Base-by-base conservation (phyloP, 352 stramenopile species). In the Phytophthora niederhauseri region DNA sequence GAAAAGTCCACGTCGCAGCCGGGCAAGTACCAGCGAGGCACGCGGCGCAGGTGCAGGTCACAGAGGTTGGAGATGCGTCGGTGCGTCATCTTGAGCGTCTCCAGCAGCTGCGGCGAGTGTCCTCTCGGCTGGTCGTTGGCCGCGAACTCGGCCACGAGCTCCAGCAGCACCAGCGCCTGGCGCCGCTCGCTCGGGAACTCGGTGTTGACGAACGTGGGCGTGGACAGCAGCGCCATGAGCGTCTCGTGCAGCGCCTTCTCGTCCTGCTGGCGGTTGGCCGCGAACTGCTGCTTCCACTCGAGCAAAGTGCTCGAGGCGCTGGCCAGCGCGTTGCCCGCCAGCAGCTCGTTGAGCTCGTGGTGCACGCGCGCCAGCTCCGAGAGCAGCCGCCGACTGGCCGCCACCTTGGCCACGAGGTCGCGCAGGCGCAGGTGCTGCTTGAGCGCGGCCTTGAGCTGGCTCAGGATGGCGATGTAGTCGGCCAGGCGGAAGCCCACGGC, bases 11-110 rank as follows among this genome's bases (percentile, higher is more conserved):
- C 73, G 34, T 87, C 76, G 9, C 59, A 72, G 1, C 74, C 62
- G 1, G 84, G 74, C 9, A 90, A 53, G 51, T 87, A 93, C 84
- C 84, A 93, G 19, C 72, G 73, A 5, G 84, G 84, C 8, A 93
- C 77, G 17, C 80, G 79, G 8, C 81, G 77, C 45, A 84, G 61
- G 36, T 82, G 82, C 41, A 90, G 49, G 26, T 72, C 78, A 41
- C 64, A 86, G 50, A 79, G 77, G 64, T 70, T 83, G 41, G 75
- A 81, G 56, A 89, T 77, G 7, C 80, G 78, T 57, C 80, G 75
- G 66, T 93, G 84, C 8, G 77, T 80, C 75, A 86, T 85, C 71
- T 84, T 84, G 53, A 93, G 72, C 24, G 79, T 87, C 72, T 91
- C 84, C 8, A 89, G 51, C 11, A 91, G 66, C 19, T 82, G 70